Evolutionary conservation across 495 filamentous ascomycete genomes (phyloP), one percentile per base, ranked within the genome.

Genomic region (Aspergillus hancockii): DNA sequence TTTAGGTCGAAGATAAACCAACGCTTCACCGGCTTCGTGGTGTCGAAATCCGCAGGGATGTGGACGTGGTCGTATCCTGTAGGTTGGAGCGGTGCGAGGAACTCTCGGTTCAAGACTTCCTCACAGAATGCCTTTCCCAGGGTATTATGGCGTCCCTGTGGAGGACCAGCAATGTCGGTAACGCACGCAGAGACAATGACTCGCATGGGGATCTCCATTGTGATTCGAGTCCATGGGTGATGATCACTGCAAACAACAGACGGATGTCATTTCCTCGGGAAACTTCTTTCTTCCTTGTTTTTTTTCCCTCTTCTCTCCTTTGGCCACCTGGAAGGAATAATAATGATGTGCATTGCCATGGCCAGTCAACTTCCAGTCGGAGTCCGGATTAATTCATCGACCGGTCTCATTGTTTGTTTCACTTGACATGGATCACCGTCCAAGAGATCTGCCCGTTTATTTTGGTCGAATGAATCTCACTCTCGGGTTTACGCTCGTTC

Each of bases 1-100:
- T 61, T 57, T 21, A 67, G 30, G 53, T 70, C 67, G 30, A 70
- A 54, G 41, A 70, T 62, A 32, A 70, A 70, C 62, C 64, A 70
- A 30, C 60, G n/a, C 49, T 63, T 64, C 3, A 70, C 30, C 13
- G 64, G 62, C 5, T 60, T n/a, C 5, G 4, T 8, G 7, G 67
- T 63, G 41, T 65, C 62, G 23, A 67, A 70, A 51, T 67, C 62
- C 7, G 57, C 55, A 21, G 67, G 67, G 25, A 70, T 65, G 46
- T 70, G 67, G 47, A 67, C 49, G 49, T 67, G 62, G 52, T 70
- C 64, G 41, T 70, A 70, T 1, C 57, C 62, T 7, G 58, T 16
- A 4, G 64, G 64, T 16, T 55, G 52, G 25, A 58, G 60, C 14
- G 38, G 40, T 12, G 60, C 9, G 49, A 62, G 52, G 46, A 67